Conservation (phyloP, 129 eudicot species). For the Dittrichia graveolens region DNA sequence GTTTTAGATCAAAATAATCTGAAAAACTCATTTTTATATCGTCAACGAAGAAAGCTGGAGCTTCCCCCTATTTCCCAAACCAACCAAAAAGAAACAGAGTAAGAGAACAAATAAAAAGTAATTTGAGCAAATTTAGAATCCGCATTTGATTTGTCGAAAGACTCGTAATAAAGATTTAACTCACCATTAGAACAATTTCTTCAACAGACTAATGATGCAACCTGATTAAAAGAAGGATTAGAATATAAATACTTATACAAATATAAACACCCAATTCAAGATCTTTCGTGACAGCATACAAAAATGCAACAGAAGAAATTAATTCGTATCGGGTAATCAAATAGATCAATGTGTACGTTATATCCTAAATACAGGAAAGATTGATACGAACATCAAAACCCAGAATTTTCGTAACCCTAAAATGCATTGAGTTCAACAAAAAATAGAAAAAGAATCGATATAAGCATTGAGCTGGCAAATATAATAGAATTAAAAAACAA, state of each 20-base stretch:
- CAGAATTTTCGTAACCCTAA: conserved; percentile 31
- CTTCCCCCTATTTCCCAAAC: conserved; percentile 73
- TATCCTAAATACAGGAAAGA: neutral
- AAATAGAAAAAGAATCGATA: neutral
- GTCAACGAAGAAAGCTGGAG: conserved; percentile 73
- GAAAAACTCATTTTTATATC: conserved; percentile 42
- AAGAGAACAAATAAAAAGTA: too few species aligned
- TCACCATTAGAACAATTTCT: conserved; percentile 41
- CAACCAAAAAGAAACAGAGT: neutral
- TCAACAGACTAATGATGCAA: conserved; percentile 29
- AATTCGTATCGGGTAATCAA: neutral
- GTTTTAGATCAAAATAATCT: conserved; percentile 52
- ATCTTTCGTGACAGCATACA: neutral
- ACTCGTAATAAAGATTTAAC: conserved; percentile 12
- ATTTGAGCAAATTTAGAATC: neutral
- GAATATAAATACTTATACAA: conserved; percentile 12
- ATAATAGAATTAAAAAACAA: neutral
- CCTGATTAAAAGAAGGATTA: conserved; percentile 27
- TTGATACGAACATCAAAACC: conserved; percentile 24
- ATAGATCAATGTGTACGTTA: conserved; percentile 10
- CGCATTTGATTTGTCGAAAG: neutral
- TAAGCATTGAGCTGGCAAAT: conserved; percentile 17
- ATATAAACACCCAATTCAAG: conserved; percentile 4
- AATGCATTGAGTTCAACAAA: neutral
- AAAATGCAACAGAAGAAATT: neutral